Conservation (phyloP, 2,329 filamentous ascomycete genomes). For the Scedosporium apiospermum region DNA sequence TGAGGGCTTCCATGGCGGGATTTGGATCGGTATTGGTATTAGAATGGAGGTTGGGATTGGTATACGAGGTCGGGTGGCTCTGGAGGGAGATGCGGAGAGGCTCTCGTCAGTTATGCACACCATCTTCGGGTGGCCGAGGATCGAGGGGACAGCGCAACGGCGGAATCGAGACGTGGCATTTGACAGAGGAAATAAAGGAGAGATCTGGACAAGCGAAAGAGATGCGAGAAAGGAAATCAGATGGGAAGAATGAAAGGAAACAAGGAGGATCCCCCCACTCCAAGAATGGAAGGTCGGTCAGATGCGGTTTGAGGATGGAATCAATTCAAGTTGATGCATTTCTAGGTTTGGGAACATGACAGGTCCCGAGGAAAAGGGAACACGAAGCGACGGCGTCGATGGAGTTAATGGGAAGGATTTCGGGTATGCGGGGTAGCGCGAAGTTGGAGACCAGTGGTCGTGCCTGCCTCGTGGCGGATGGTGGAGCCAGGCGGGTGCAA, state of each 20-base stretch:
- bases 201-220: background rate
- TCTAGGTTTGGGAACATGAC: too few relatives aligned
- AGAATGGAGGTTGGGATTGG: background rate
- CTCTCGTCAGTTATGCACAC: background rate
- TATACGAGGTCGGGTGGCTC: background rate
- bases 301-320: background rate
- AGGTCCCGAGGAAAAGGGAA: too few relatives aligned
- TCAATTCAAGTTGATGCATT: too few relatives aligned
- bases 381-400: background rate
- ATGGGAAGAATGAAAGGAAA: too few relatives aligned
- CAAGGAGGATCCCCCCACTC: too few relatives aligned
- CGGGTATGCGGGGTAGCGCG: background rate
- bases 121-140: background rate
- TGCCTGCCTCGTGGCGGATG: background rate
- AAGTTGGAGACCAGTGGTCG: too few relatives aligned
- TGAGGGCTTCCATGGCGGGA: conserved; percentile 46
- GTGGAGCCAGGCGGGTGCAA: background rate
- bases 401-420: background rate
- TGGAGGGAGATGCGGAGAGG: background rate
- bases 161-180: background rate
- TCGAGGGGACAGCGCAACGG: background rate
- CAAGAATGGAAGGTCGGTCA: too few relatives aligned
- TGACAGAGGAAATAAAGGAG: background rate
- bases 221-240: background rate
- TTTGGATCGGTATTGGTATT: background rate